Evolutionary conservation across 495 filamentous ascomycete species (phyloP), one percentile per base, ranked within the genome.

Genomic region (Neohortaea acidophila): DNA sequence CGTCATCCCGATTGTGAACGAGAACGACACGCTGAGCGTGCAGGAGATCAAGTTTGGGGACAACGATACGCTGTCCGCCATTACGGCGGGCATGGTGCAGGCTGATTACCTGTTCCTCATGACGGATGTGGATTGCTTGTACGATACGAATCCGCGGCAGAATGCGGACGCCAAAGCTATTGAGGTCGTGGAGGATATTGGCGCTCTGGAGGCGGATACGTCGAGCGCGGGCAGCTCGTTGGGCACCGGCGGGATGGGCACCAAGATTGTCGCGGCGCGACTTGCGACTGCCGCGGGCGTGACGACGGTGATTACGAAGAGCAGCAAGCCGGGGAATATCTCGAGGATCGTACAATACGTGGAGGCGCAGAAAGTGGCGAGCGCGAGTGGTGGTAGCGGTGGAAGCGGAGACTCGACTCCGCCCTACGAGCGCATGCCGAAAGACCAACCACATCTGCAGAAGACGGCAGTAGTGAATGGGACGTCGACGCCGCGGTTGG

Each of bases 11-110:
- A 94, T 97, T 46, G 89, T 97, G 42, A 97, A 97, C 50, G 89
- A 97, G 59, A 97, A 97, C 57, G 89, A 97, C 58, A 97, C 91
- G 4, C 61, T 97, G 30, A 82, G 86, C 28, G 89, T 97, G 52
- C 78, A 87, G 68, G 89, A 97, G 72, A 96, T 97, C 57, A 96
- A 96, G 70, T 97, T 97, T 52, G 89, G 89, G 44, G 89, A 97
- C 63, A 97, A 97, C 50, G 89, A 97, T 60, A 97, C 89, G 11
- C 64, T 97, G 21, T 91, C 83, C 22, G 89, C 91, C 27, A 92
- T 97, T 48, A 94, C 89, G 1, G 87, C 89, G 4, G 91, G 81
- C 33, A 94, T 94, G 83, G 80, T 94, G 45, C 84, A 92, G 53
- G 89, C 89, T 30, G 84, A 97, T 56, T 87, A 93, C 48, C 72